Evolutionary conservation across 306 rosid genomes (phyloP).

Genomic region (Herpetospermum pedunculosum): DNA sequence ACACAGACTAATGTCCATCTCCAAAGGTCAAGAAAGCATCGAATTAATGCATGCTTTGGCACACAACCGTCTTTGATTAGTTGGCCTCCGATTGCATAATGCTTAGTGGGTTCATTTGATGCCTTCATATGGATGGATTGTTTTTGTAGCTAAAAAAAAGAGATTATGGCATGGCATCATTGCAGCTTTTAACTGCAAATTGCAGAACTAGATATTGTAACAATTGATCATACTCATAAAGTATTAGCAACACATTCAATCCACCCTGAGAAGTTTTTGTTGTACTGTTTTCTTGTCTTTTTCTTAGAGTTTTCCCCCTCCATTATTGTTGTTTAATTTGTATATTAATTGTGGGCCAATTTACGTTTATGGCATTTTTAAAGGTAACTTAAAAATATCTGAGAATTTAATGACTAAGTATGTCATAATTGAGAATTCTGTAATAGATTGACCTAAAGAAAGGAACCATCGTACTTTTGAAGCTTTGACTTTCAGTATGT

Average conservation of each 20-base stretch:
- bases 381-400: no score
- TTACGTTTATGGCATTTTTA: not conserved
- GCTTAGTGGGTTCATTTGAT: not conserved
- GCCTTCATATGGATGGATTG: not conserved
- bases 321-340: not conserved
- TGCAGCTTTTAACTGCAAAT: not conserved
- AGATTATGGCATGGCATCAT: not conserved
- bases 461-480: no score
- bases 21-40: not conserved
- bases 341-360: not conserved
- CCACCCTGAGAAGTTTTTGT: not conserved
- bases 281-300: not conserved
- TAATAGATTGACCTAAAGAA: no score
- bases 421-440: no score
- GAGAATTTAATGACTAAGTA: no score
- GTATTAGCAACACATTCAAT: not conserved
- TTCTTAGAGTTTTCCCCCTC: not conserved
- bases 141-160: not conserved
- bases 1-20: not conserved
- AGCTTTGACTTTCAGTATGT: no score
- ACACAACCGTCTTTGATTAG: not conserved
- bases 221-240: not conserved
- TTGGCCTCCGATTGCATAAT: not conserved
- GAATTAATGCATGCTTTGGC: not conserved
- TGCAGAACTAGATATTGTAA: not conserved